phyloP scores from a whole-genome alignment of 257 asterid species.

The Solanum pinnatisectum region DNA sequence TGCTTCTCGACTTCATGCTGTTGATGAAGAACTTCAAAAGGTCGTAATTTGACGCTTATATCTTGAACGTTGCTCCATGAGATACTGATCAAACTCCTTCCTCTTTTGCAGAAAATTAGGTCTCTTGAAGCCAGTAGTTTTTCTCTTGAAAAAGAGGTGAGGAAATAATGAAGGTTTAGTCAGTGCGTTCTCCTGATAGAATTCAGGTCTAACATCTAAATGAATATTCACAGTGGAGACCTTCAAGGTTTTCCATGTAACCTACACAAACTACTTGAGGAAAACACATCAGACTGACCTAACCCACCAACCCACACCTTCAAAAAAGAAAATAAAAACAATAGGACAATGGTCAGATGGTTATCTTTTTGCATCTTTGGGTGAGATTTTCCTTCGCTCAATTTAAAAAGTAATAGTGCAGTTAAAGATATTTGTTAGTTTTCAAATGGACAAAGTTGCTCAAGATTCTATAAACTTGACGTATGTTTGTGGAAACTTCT shows the following conservation, averaged over 20 bases:
- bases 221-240: neutral
- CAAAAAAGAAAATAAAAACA: neutral
- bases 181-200: neutral
- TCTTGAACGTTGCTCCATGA: neutral
- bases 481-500: neutral
- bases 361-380: neutral
- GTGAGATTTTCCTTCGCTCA: neutral
- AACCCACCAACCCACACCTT: neutral
- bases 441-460: neutral
- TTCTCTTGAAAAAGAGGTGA: constrained; percentile 67
- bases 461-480: neutral
- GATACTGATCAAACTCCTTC: neutral
- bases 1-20: constrained; percentile 53
- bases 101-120: constrained; percentile 44
- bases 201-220: neutral
- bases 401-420: neutral
- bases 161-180: neutral
- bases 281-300: neutral
- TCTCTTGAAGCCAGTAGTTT: constrained; percentile 58
- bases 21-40: constrained; percentile 69
- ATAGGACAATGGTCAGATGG: neutral
- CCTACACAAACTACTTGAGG: neutral
- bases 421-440: neutral
- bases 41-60: constrained; percentile 15
- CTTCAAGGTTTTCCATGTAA: neutral